Conservation (phyloP, 2,329 filamentous ascomycete genomes). For the Corinectria fuckeliana region DNA sequence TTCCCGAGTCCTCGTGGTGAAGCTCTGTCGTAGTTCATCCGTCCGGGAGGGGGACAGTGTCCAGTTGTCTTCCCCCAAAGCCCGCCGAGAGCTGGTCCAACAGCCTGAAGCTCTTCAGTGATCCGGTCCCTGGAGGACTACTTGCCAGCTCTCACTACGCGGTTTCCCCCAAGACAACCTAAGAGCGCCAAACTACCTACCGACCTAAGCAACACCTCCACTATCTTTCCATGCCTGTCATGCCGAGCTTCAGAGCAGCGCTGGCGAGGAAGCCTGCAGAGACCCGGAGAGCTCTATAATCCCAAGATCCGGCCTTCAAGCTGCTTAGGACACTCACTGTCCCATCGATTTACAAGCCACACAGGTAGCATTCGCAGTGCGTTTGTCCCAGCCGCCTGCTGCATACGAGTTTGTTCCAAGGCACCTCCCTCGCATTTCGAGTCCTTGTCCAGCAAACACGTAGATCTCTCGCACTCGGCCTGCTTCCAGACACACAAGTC, state of each 20-base stretch:
- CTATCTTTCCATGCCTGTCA: not conserved
- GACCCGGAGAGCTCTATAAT: not conserved
- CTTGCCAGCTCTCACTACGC: not conserved
- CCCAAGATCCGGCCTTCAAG: not conserved
- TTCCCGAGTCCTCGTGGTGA: not conserved
- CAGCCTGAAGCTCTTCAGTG: not conserved
- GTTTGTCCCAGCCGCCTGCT: not conserved
- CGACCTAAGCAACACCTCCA: not conserved
- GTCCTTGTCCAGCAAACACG: too few species aligned
- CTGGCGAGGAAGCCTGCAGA: not conserved
- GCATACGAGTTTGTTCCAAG: too few species aligned
- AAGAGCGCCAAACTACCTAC: not conserved
- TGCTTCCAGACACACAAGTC: not conserved
- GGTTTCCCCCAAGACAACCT: not conserved
- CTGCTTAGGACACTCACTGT: not conserved
- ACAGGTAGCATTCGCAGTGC: not conserved
- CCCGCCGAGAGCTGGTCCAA: not conserved
- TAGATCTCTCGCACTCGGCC: too few species aligned
- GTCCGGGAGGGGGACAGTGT: too few species aligned
- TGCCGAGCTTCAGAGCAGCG: not conserved
- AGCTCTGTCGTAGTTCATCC: not conserved
- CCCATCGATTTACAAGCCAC: not conserved
- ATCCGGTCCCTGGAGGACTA: not conserved
- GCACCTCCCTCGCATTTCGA: not conserved
- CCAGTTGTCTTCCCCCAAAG: not conserved